A percentile compares a stretch with the other conserved stretches of the same genome.
phyloP scores from a whole-genome alignment of 257 asterid genomes.

The Verbascum thapsus region DNA sequence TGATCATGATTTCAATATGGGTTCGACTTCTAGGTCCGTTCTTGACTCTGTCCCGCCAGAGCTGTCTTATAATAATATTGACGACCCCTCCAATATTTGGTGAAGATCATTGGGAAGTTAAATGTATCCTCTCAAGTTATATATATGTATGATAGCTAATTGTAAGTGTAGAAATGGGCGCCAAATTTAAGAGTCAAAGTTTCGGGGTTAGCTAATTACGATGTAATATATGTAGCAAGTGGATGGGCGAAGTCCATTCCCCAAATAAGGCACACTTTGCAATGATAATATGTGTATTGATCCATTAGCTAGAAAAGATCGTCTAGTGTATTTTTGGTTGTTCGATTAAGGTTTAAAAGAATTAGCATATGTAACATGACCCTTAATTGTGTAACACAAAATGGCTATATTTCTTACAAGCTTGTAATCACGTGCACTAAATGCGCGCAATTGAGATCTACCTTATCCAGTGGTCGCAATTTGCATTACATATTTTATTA shows the following conservation, averaged over 20 bases:
- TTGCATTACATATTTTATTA: too few relatives aligned
- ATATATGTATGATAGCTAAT: too few relatives aligned
- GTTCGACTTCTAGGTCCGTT: slow-evolving; percentile 45
- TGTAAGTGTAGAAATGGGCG: background rate
- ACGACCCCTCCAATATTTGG: slow-evolving; percentile 67
- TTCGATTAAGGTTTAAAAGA: too few relatives aligned
- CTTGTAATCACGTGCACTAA: too few relatives aligned
- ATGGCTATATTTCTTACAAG: too few relatives aligned
- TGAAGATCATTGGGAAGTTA: slow-evolving; percentile 14
- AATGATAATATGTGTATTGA: too few relatives aligned
- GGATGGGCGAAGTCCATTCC: slow-evolving; percentile 38
- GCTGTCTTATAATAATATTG: slow-evolving; percentile 43
- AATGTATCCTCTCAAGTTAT: background rate
- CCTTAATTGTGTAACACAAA: too few relatives aligned
- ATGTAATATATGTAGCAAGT: slow-evolving; percentile 10
- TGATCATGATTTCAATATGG: slow-evolving; percentile 35
- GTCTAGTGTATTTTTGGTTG: too few relatives aligned
- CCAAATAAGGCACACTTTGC: background rate
- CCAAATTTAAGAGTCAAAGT: background rate
- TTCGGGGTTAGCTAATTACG: background rate
- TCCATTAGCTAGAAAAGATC: too few relatives aligned
- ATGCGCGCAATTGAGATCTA: too few relatives aligned
- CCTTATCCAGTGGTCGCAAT: too few relatives aligned
- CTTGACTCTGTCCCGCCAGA: slow-evolving; percentile 46
- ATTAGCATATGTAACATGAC: too few relatives aligned